Base-by-base conservation (phyloP, 2,329 filamentous ascomycete genomes). In the Fusarium sp. region DNA sequence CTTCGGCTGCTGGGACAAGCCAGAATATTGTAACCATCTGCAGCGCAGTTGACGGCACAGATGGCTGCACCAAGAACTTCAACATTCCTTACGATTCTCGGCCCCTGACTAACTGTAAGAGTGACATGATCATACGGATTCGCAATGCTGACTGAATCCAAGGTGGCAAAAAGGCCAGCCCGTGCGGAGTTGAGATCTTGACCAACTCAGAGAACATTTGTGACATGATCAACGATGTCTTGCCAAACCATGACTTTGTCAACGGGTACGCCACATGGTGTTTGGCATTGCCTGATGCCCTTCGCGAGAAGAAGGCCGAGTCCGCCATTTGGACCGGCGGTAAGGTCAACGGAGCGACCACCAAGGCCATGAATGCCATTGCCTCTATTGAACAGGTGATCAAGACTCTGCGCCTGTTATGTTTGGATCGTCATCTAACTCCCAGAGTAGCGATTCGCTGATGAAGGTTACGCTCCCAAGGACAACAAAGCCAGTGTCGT, bases 41-140 rank as follows among this genome's bases (percentile, higher is more conserved):
- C 14, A 71, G 73, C 29, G 65, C 71, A 5, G 66, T 59, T 2
- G 67, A 73, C 18, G 71, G 71, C 4, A 73, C 68, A n/a, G 66
- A 73, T 13, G 71, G 71, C 11, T 73, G 71, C 27, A 65, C 62
- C 3, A 56, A 24, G 2, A 43, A 35, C 31, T 73, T 64, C 14
- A 6, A 67, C 6, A 70, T 73, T 18, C 71, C 71, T 2, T 71
- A 62, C 4, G 71, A 62, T 22, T 73, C 71, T 33, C 58, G 63
- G 7, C 59, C 71, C 13, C 39, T 73, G 24, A 73, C 65, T 11
- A 57, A 48, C 13, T 73, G 71, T 24, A 50, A 24, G 43, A 11
- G 24, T 5, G 11, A 11, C 2, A 20, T 18, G 4, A 27, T 63
- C 14, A 27, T 22, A 8, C 8, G 27, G 7, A 18, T 41, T 22